These are phyloP conservation scores for Botrytis pseudocinerea DNA, from an alignment of 2,329 filamentous ascomycete genomes.

Conservation along the genomic window DNA sequence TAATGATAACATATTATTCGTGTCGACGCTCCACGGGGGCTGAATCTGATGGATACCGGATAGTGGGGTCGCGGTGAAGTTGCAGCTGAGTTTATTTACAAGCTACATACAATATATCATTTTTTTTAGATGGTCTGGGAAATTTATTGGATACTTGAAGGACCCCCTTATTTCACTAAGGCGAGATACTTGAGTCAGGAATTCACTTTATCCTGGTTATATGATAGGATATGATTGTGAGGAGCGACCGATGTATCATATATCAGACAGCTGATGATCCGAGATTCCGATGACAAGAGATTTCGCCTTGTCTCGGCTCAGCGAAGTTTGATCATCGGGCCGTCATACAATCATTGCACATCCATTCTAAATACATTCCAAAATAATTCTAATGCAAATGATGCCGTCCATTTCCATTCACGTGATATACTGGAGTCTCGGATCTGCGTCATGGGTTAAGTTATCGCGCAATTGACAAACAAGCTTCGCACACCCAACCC, in stretches of 20 bases:
- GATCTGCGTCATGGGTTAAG: conserved; percentile 17
- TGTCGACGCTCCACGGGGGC: conserved; percentile 93
- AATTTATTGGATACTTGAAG: background rate
- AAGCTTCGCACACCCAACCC: background rate
- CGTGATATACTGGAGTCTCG: background rate
- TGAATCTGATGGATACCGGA: conserved; percentile 45
- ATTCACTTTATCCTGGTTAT: background rate
- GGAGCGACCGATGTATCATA: background rate
- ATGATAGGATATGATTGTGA: background rate
- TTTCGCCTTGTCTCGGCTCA: conserved; percentile 5
- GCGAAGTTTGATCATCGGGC: background rate
- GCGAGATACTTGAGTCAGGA: background rate
- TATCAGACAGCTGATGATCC: background rate
- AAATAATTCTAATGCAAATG: background rate
- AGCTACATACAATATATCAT: background rate
- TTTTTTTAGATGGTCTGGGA: background rate
- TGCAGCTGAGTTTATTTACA: background rate
- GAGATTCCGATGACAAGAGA: background rate
- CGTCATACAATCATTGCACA: background rate
- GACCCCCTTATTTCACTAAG: conserved; percentile 5
- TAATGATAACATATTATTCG: conserved; percentile 89
- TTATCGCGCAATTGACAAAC: background rate
- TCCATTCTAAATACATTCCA: background rate
- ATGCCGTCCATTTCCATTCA: background rate
- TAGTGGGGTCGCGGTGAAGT: background rate